Base-by-base conservation (phyloP, 148 eudicot species). In the Pouteria glomerata region DNA sequence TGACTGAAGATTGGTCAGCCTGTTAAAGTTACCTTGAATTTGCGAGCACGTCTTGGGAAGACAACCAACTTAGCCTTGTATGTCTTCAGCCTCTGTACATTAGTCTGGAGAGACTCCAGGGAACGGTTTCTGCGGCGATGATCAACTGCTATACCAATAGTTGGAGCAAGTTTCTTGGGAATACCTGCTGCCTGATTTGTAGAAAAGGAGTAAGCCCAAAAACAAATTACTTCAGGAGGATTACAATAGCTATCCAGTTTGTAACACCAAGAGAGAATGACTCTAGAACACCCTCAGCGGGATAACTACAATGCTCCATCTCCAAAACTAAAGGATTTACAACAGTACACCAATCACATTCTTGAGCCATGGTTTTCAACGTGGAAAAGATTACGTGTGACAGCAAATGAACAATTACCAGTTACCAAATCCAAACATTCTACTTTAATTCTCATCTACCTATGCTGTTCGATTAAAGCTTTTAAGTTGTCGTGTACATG, bases 31-130 rank as follows among this genome's bases (percentile, higher is more conserved):
- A 87, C 90, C 87, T 87, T 85, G 29, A 82, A 50, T 18, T 83
- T 88, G 71, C 66, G 62, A 29, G 81, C 78, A 57, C 75, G 74
- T 34, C 86, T 83, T 57, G 92, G 92, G 89, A 85, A 88, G 73
- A 88, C 81, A 42, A 88, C 87, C 63, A 88, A 47, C 78, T 88
- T 88, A 66, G 90, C 88, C 78, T 86, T 86, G 80, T 84, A 84
- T 11, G 86, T 82, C 80, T 82, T 86, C 58, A 85, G 79, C 80
- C 89, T 88, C 71, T 83, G 85, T 6, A 85, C 86, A 72, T 88
- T 88, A 26, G 86, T 24, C 67, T 85, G 86, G 8, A 88, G 85
- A 53, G 83, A 78, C 70, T 88, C 92, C 39, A 88, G 55, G 1
- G 89, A 88, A 8, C 86, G 76, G 82, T 83, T 88, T 66, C 77